phyloP scores from a whole-genome alignment of 2,329 filamentous ascomycete genomes.

The Tolypocladium sp. region DNA sequence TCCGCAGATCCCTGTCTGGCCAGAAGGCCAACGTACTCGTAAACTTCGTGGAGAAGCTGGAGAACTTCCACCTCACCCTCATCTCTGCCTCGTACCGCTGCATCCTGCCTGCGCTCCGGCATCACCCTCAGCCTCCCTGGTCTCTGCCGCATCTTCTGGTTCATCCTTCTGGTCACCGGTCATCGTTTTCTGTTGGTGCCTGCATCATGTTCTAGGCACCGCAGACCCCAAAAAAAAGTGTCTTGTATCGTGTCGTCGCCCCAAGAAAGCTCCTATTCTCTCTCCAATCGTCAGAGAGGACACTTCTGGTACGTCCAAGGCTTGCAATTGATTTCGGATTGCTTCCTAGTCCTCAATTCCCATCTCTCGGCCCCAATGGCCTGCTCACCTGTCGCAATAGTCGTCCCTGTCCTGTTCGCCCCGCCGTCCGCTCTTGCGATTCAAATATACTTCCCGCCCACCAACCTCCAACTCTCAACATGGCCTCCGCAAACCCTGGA shows the following conservation, averaged over 20 bases:
- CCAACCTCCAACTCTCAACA: conserved; percentile 15
- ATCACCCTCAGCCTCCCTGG: conserved; percentile 14
- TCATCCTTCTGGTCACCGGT: conserved; percentile 30
- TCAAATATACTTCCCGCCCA: not conserved
- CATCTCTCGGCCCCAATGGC: not conserved
- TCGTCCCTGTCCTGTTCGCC: not conserved
- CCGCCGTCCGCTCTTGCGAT: not conserved
- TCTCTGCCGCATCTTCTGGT: conserved; percentile 28
- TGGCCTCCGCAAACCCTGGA: conserved; percentile 27
- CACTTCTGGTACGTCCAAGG: not conserved
- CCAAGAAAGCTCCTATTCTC: not conserved
- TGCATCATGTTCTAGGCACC: conserved; percentile 30
- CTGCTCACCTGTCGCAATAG: not conserved
- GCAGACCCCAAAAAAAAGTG: conserved; percentile 10
- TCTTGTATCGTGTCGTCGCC: not conserved
- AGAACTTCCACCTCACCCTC: conserved; percentile 33
- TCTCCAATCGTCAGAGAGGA: not conserved
- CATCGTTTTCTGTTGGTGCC: conserved; percentile 21
- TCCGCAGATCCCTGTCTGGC: conserved; percentile 10
- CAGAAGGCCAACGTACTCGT: conserved; percentile 4
- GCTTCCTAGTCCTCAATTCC: not conserved
- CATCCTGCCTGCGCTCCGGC: conserved; percentile 14
- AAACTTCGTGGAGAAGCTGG: conserved; percentile 21
- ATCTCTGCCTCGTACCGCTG: conserved; percentile 16
- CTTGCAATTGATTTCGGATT: not conserved